Conservation (phyloP, 192 early-diverging fungal species). For the Backusella parvicylindrica region DNA sequence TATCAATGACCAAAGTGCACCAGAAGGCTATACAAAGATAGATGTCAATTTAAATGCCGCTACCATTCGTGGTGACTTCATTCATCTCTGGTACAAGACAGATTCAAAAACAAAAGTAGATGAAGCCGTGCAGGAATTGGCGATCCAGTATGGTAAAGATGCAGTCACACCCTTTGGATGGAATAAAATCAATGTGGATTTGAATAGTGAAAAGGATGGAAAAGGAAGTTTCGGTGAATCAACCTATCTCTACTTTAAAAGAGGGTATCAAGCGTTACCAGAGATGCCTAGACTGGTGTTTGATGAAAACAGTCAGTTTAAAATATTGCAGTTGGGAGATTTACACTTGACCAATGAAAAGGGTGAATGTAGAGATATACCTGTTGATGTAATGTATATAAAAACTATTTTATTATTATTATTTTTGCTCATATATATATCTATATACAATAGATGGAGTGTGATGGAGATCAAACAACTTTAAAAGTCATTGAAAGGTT, state of each 20-base stretch:
- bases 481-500: slow-evolving; percentile 36
- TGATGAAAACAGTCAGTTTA: slow-evolving; percentile 38
- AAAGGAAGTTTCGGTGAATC: slow-evolving; percentile 18
- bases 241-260: slow-evolving; percentile 14
- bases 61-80: slow-evolving; percentile 23
- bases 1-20: slow-evolving; percentile 22
- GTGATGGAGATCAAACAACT: slow-evolving; percentile 39
- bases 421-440: not conserved
- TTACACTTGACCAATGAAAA: slow-evolving; percentile 42
- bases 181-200: slow-evolving; percentile 17
- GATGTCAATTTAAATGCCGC: slow-evolving; percentile 19
- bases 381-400: slow-evolving; percentile 25
- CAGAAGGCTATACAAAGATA: slow-evolving; percentile 22
- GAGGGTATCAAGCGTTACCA: slow-evolving; percentile 19
- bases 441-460: slow-evolving; percentile 28
- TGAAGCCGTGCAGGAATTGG: slow-evolving; percentile 15
- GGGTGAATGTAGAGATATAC: slow-evolving; percentile 34
- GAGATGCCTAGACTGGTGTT: slow-evolving; percentile 25
- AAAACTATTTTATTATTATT: not conserved
- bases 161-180: slow-evolving; percentile 20
- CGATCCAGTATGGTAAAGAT: slow-evolving; percentile 16
- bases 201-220: slow-evolving; percentile 17
- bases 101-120: not conserved
- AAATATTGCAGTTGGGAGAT: slow-evolving; percentile 46
- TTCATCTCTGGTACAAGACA: slow-evolving; percentile 23